These are phyloP conservation scores for Sextonia rubra DNA, from an alignment of 164 flowering plant genomes.

Conservation along the genomic window DNA sequence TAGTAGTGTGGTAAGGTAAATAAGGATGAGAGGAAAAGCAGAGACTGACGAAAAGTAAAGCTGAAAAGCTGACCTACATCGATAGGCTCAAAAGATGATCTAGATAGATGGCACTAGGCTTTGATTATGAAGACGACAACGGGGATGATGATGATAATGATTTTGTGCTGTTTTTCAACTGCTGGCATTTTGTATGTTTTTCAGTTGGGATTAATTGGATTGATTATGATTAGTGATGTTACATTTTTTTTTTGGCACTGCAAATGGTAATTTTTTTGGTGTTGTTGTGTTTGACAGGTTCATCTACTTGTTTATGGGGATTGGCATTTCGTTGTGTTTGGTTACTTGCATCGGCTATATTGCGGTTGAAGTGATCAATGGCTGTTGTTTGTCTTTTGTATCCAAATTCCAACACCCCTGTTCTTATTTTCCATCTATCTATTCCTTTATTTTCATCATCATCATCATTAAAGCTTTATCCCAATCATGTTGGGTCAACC, in stretches of 20 bases:
- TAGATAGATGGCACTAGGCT: too few relatives aligned
- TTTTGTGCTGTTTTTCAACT: neutral
- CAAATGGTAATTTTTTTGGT: neutral
- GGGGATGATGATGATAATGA: too few relatives aligned
- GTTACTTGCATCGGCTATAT: conserved; percentile 65
- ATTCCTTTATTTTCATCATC: too few relatives aligned
- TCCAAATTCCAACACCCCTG: conserved; percentile 28
- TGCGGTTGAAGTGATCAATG: conserved; percentile 64
- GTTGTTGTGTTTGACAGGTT: conserved; percentile 51
- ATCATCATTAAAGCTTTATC: too few relatives aligned
- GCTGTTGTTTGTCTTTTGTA: conserved; percentile 87
- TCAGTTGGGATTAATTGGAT: neutral
- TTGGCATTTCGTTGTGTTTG: conserved; percentile 57
- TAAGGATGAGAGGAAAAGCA: too few relatives aligned
- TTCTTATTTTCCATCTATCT: too few relatives aligned
- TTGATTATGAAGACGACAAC: too few relatives aligned
- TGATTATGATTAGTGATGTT: neutral
- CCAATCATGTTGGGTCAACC: too few relatives aligned
- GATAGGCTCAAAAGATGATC: too few relatives aligned
- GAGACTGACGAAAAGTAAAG: too few relatives aligned
- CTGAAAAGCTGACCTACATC: too few relatives aligned
- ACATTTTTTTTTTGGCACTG: too few relatives aligned
- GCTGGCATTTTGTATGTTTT: neutral
- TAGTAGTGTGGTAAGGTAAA: neutral
- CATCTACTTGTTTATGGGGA: conserved; percentile 66